These are phyloP conservation scores for Xylariales sp. DNA, from an alignment of 2,329 filamentous ascomycete species.

Conservation along the genomic window DNA sequence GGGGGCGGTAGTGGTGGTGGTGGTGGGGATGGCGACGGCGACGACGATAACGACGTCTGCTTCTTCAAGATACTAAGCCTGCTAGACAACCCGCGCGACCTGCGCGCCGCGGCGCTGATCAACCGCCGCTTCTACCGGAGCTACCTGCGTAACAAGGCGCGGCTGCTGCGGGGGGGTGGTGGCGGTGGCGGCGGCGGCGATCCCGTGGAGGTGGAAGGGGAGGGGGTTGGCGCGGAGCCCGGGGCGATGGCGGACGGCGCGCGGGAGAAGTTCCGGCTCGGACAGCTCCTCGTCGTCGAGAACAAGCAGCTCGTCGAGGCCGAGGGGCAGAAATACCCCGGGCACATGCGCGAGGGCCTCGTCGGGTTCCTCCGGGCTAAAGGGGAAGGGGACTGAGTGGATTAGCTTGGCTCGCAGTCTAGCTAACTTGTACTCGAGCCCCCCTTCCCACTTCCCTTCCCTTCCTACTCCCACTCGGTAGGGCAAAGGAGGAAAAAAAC, in stretches of 20 bases:
- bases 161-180: constrained; percentile 11
- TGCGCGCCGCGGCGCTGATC: constrained; percentile 57
- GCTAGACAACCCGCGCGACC: constrained; percentile 55
- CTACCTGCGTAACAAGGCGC: constrained; percentile 26
- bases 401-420: too few relatives aligned
- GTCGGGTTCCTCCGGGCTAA: background rate
- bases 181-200: background rate
- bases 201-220: constrained; percentile 14
- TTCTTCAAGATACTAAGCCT: constrained; percentile 56
- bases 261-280: constrained; percentile 22
- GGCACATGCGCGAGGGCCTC: constrained; percentile 14
- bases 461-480: too few relatives aligned
- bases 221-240: background rate
- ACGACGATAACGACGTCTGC: constrained; percentile 46
- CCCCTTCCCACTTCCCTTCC: too few relatives aligned
- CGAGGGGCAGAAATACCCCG: constrained; percentile 23
- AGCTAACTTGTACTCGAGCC: too few relatives aligned
- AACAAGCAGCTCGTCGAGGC: constrained; percentile 18
- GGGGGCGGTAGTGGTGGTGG: background rate
- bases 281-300: constrained; percentile 19
- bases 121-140: constrained; percentile 55
- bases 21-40: background rate
- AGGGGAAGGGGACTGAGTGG: background rate
- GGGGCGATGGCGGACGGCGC: background rate
- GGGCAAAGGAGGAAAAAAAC: too few relatives aligned